These are phyloP conservation scores for Talaromyces sp. DNA, from an alignment of 2,329 filamentous ascomycete genomes.

Conservation along the genomic window DNA sequence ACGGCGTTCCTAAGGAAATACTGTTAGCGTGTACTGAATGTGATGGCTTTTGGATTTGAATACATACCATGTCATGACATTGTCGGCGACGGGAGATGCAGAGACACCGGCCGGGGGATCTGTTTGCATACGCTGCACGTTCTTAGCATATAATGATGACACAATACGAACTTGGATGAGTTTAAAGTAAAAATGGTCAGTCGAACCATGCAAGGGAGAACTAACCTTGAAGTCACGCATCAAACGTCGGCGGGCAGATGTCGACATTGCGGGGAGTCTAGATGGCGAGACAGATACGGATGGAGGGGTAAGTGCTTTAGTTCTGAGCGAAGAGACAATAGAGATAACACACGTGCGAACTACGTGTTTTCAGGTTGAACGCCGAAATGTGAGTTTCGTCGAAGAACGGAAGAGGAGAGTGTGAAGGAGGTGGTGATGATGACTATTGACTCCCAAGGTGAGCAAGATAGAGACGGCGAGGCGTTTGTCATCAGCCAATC, in stretches of 20 bases:
- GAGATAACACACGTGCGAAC: background rate
- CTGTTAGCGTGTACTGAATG: conserved; percentile 26
- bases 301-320: background rate
- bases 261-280: conserved; percentile 64
- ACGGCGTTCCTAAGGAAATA: conserved; percentile 76
- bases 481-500: background rate
- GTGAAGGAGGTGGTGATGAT: background rate
- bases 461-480: background rate
- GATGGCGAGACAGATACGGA: conserved; percentile 1
- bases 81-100: conserved; percentile 78
- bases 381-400: background rate
- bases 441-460: background rate
- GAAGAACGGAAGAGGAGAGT: background rate
- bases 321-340: background rate
- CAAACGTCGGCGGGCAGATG: conserved; percentile 86
- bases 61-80: conserved; percentile 41
- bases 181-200: background rate
- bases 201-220: conserved; percentile 6
- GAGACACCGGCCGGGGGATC: conserved; percentile 96
- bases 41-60: background rate
- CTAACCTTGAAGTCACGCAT: conserved; percentile 99
- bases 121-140: conserved; percentile 87
- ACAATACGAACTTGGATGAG: background rate
- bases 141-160: background rate
- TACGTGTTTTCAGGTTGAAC: background rate